Conservation (phyloP, 2,329 filamentous ascomycete species). For the Alternaria solani region DNA sequence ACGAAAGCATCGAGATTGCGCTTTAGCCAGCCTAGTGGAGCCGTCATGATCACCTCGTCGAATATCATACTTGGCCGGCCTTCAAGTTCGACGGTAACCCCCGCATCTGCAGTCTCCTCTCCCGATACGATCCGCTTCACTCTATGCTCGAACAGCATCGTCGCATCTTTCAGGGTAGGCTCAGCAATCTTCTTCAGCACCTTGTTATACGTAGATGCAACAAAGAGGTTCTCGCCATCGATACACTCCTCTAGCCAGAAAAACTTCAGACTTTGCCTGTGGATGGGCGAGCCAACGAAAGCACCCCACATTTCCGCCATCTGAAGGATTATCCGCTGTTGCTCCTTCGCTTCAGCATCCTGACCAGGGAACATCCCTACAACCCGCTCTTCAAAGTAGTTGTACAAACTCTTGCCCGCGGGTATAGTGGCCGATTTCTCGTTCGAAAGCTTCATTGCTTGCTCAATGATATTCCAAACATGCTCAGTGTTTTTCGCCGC, state of each 20-base stretch:
- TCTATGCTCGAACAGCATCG: slow-evolving; percentile 60
- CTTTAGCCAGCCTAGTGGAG: slow-evolving; percentile 67
- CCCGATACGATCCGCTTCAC: slow-evolving; percentile 55
- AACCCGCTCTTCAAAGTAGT: slow-evolving; percentile 64
- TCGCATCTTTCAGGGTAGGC: slow-evolving; percentile 63
- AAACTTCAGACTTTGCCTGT: slow-evolving; percentile 74
- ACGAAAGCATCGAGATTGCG: slow-evolving; percentile 59
- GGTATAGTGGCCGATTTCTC: slow-evolving; percentile 63
- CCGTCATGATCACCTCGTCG: slow-evolving; percentile 73
- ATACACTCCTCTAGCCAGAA: slow-evolving; percentile 83
- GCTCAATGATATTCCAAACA: slow-evolving; percentile 73
- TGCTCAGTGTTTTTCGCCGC: slow-evolving; percentile 55
- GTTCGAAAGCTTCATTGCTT: slow-evolving; percentile 73
- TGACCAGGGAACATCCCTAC: slow-evolving; percentile 51
- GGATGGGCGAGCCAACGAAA: slow-evolving; percentile 72
- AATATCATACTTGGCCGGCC: slow-evolving; percentile 61
- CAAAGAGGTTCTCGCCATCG: slow-evolving; percentile 72
- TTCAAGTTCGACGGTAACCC: slow-evolving; percentile 54
- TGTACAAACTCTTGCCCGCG: slow-evolving; percentile 60
- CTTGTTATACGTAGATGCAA: slow-evolving; percentile 67
- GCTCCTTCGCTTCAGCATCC: slow-evolving; percentile 52
- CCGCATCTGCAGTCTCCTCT: slow-evolving; percentile 25
- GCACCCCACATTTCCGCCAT: slow-evolving; percentile 73
- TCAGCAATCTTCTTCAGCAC: slow-evolving; percentile 68
- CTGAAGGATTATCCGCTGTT: slow-evolving; percentile 60